Evolutionary conservation across 179 eudicot species (phyloP).

Genomic region (Vitellaria paradoxa): DNA sequence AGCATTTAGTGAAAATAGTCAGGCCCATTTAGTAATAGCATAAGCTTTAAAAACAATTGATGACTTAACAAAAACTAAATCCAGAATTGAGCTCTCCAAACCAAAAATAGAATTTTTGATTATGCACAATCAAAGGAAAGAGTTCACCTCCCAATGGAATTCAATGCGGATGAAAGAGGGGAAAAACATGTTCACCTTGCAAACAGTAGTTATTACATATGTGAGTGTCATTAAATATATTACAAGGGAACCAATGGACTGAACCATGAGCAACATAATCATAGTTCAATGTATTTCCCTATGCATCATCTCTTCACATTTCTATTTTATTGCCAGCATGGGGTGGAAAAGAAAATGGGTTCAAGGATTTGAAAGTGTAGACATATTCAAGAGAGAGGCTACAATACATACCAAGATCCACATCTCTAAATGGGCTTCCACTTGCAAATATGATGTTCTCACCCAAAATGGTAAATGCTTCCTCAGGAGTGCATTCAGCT

Average conservation of each 20-base stretch:
- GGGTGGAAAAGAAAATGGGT: not conserved
- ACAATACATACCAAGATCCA: constrained; percentile 67
- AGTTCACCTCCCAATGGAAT: not conserved
- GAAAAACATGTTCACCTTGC: not conserved
- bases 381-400: not conserved
- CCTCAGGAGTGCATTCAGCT: constrained; percentile 99
- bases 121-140: not conserved
- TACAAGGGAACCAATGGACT: not conserved
- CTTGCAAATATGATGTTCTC: constrained; percentile 82
- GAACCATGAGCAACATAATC: not conserved
- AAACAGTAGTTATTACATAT: not conserved
- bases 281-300: not conserved
- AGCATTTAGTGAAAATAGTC: too few relatives aligned
- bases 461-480: constrained; percentile 84
- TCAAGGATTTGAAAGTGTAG: not conserved
- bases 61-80: not conserved
- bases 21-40: not conserved
- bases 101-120: not conserved
- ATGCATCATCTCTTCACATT: not conserved
- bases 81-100: not conserved
- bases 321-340: not conserved
- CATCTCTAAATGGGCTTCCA: constrained; percentile 90
- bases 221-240: not conserved
- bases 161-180: not conserved
- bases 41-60: not conserved